Evolutionary conservation across 1,139 yeast genomes (phyloP).

Genomic region (Pichia sp.): DNA sequence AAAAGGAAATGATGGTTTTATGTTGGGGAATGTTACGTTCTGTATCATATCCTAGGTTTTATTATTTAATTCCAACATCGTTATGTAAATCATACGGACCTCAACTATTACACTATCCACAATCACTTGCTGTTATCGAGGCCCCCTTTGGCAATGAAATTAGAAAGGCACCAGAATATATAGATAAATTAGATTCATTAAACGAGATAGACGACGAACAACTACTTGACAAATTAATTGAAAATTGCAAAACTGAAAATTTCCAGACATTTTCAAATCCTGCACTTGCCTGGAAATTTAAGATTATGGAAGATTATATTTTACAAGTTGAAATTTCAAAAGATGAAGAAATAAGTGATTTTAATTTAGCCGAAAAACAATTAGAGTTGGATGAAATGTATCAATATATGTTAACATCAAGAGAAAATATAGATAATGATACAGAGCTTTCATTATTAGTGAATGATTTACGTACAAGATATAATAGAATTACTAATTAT

Average conservation of each 20-base stretch:
- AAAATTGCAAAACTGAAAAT: slow-evolving; percentile 12
- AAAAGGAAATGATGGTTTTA: slow-evolving; percentile 51
- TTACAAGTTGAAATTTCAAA: slow-evolving; percentile 42
- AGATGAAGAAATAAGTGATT: background rate
- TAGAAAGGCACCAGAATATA: slow-evolving; percentile 41
- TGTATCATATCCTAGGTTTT: slow-evolving; percentile 52
- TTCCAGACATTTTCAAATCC: slow-evolving; percentile 44
- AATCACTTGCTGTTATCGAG: slow-evolving; percentile 54
- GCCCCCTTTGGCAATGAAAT: slow-evolving; percentile 65
- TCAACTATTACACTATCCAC: slow-evolving; percentile 32
- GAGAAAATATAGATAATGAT: slow-evolving; percentile 14
- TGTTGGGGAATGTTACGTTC: slow-evolving; percentile 63
- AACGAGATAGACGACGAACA: slow-evolving; percentile 15
- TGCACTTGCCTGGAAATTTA: slow-evolving; percentile 57
- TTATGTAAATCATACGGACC: background rate
- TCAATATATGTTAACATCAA: slow-evolving; percentile 23
- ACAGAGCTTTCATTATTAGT: slow-evolving; percentile 12
- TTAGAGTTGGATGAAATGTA: slow-evolving; percentile 33
- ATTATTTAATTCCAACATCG: slow-evolving; percentile 52
- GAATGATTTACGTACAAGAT: slow-evolving; percentile 16
- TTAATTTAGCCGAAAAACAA: slow-evolving; percentile 17
- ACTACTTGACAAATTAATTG: slow-evolving; percentile 20
- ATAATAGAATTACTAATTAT: slow-evolving; percentile 24
- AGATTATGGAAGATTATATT: slow-evolving; percentile 57
- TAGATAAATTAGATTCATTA: slow-evolving; percentile 15